Conservation (phyloP, 352 stramenopile species). For the Phytophthora tubulina region DNA sequence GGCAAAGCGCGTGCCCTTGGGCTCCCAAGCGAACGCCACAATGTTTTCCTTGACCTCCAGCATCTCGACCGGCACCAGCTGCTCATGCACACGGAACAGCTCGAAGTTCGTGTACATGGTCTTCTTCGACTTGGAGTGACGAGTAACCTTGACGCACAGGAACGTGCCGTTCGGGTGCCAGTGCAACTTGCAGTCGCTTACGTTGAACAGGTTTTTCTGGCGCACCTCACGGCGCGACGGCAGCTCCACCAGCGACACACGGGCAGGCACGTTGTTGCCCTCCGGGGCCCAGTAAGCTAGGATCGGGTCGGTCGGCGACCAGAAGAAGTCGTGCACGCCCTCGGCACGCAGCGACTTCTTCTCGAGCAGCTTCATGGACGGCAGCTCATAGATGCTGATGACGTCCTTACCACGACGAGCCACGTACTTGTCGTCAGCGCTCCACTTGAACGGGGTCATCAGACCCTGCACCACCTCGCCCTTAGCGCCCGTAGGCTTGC, state of each 20-base stretch:
- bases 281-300: constrained; percentile 98
- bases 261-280: constrained; percentile 94
- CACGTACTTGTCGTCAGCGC: constrained; percentile 95
- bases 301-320: constrained; percentile 96
- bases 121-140: constrained; percentile 96
- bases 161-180: constrained; percentile 98
- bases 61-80: constrained; percentile 98
- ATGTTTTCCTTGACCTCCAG: constrained; percentile 97
- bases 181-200: constrained; percentile 94
- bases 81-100: constrained; percentile 96
- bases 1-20: constrained; percentile 95
- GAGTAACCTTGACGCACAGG: constrained; percentile 91
- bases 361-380: constrained; percentile 97
- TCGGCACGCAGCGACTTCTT: constrained; percentile 97
- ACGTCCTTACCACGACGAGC: constrained; percentile 95
- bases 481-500: constrained; percentile 78
- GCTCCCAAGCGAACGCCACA: constrained; percentile 97
- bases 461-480: constrained; percentile 82
- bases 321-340: constrained; percentile 98
- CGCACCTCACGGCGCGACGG: constrained; percentile 95
- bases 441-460: constrained; percentile 96
- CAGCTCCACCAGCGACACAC: constrained; percentile 97
- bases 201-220: constrained; percentile 99
- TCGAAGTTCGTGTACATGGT: constrained; percentile 99
- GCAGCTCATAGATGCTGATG: constrained; percentile 96